Evolutionary conservation across 768 basidiomycete genomes (phyloP).

Genomic region (Lactarius pseudohatsudake): DNA sequence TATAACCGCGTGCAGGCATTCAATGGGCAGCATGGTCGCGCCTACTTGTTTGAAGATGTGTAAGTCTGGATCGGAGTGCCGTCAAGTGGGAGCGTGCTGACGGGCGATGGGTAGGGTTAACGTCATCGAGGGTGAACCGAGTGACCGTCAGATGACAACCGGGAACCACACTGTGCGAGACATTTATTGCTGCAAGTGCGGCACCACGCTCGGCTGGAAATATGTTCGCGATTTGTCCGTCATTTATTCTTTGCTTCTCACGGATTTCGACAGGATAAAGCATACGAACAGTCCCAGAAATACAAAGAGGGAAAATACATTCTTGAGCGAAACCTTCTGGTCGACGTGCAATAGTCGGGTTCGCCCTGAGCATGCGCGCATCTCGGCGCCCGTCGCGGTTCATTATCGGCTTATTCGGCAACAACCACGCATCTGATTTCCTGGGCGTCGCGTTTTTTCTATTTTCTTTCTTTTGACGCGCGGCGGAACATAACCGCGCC

Average conservation of each 20-base stretch:
- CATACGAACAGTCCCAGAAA: constrained; percentile 86
- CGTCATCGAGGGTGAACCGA: constrained; percentile 83
- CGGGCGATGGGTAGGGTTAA: constrained; percentile 66
- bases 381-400: constrained; percentile 23
- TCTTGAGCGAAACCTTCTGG: constrained; percentile 88
- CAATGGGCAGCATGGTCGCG: constrained; percentile 94
- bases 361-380: constrained; percentile 8
- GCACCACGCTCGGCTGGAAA: constrained; percentile 92
- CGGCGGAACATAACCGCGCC: constrained; percentile 18
- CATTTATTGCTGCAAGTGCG: constrained; percentile 91
- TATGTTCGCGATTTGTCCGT: constrained; percentile 62
- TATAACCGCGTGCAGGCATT: constrained; percentile 64
- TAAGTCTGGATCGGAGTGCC: constrained; percentile 45
- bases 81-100: constrained; percentile 16
- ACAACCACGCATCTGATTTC: constrained; percentile 20
- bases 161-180: constrained; percentile 96
- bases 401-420: constrained; percentile 23
- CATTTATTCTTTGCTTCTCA: constrained; percentile 13
- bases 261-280: constrained; percentile 65
- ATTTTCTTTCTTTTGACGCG: constrained; percentile 9
- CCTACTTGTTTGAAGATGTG: constrained; percentile 94
- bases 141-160: constrained; percentile 94
- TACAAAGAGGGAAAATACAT: constrained; percentile 99
- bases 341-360: constrained; percentile 69
- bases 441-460: constrained; percentile 21